Percentiles rank a stretch among this genome's conserved stretches.
phyloP scores from a whole-genome alignment of 208 protist species.

The Acanthamoeba royreba region DNA sequence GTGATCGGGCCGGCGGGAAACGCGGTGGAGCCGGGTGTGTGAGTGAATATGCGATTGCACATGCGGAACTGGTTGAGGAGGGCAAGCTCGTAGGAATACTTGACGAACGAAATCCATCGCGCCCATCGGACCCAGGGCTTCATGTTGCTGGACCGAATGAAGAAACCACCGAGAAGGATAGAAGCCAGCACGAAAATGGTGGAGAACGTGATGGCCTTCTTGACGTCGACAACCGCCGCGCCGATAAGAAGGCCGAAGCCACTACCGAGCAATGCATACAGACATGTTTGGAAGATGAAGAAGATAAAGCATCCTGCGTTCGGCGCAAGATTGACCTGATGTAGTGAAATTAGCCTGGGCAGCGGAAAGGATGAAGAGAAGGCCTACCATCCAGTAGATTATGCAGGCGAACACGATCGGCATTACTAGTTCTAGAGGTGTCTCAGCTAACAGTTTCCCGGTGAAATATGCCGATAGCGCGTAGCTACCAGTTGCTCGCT shows the following conservation, averaged over 20 bases:
- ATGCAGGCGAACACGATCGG: slow-evolving; percentile 54
- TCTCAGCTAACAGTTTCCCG: slow-evolving; percentile 52
- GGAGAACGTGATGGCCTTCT: background rate
- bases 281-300: background rate
- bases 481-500: slow-evolving; percentile 26
- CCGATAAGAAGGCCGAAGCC: slow-evolving; percentile 31
- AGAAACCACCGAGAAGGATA: slow-evolving; percentile 56
- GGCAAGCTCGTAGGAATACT: background rate
- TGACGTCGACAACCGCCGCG: background rate
- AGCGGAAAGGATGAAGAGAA: background rate
- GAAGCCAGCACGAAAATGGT: background rate
- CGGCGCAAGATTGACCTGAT: background rate
- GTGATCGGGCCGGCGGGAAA: background rate
- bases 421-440: slow-evolving; percentile 24
- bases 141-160: background rate
- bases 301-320: background rate
- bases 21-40: background rate
- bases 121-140: background rate
- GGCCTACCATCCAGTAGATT: slow-evolving; percentile 43
- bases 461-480: slow-evolving; percentile 51
- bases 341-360: background rate
- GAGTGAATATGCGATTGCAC: background rate
- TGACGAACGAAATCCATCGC: background rate
- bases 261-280: background rate
- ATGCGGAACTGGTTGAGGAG: background rate